Evolutionary conservation across 768 basidiomycete genomes (phyloP).

Genomic region (Suillus paluster): DNA sequence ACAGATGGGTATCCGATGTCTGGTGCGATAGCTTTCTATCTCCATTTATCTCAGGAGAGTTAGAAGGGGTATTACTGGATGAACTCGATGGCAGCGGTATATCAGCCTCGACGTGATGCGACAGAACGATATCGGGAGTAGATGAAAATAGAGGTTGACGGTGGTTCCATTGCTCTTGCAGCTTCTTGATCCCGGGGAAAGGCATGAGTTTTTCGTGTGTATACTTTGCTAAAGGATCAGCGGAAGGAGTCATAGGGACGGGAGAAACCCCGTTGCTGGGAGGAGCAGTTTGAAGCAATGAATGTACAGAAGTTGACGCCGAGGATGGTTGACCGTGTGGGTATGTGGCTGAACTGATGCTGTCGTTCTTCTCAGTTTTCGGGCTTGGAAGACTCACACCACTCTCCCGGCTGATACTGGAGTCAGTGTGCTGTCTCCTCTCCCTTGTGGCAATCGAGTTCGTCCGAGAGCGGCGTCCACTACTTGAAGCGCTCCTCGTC

Average conservation of each 20-base stretch:
- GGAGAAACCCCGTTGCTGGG: constrained; percentile 69
- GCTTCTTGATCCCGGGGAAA: constrained; percentile 83
- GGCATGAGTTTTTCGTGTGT: constrained; percentile 82
- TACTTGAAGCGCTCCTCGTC: constrained; percentile 64
- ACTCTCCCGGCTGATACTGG: constrained; percentile 76
- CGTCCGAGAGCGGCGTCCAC: constrained; percentile 77
- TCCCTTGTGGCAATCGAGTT: constrained; percentile 75
- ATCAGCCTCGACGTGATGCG: constrained; percentile 50
- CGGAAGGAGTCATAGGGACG: constrained; percentile 74
- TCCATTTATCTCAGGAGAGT: constrained; percentile 53
- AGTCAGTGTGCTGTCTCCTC: constrained; percentile 70
- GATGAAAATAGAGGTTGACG: constrained; percentile 54
- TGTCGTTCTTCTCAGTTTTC: constrained; percentile 58
- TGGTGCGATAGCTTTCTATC: constrained; percentile 72
- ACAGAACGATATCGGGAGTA: constrained; percentile 50
- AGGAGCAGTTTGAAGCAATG: constrained; percentile 58
- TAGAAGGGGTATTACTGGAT: constrained; percentile 53
- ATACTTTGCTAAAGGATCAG: constrained; percentile 69
- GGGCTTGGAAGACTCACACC: constrained; percentile 69
- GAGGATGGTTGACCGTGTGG: constrained; percentile 65
- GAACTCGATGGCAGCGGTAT: constrained; percentile 49
- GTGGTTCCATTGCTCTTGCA: constrained; percentile 71
- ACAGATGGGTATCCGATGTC: constrained; percentile 68
- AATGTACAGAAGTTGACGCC: constrained; percentile 65
- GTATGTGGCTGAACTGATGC: constrained; percentile 35